Percentiles rank a stretch among this genome's conserved stretches.
Evolutionary conservation across 2,329 filamentous ascomycete genomes (phyloP).

Genomic region (Calonectria honghensis): DNA sequence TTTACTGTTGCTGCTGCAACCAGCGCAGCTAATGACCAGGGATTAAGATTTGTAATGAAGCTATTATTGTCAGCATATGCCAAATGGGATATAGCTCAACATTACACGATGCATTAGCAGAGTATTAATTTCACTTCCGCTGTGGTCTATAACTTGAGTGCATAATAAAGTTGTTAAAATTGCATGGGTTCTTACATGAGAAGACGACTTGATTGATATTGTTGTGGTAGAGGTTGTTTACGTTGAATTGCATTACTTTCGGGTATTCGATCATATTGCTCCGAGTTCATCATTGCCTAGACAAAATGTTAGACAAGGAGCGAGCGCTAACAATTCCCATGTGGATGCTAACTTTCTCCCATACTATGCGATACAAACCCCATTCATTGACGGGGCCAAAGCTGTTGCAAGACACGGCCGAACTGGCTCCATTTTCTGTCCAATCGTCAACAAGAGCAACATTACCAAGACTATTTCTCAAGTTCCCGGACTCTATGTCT

Average conservation of each 20-base stretch:
- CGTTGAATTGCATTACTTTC: background rate
- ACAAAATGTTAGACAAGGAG: background rate
- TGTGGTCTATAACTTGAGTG: background rate
- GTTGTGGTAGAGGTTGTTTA: background rate
- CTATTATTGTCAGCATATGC: background rate
- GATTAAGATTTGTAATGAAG: background rate
- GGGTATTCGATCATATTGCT: too few relatives aligned
- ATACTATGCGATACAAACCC: background rate
- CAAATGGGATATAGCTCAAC: background rate
- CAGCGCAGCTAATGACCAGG: background rate
- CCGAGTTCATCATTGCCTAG: background rate
- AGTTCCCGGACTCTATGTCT: background rate
- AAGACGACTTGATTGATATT: background rate
- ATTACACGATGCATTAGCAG: background rate
- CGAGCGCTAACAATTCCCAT: background rate
- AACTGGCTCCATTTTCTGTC: background rate
- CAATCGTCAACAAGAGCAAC: slow-evolving; percentile 20
- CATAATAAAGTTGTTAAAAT: background rate
- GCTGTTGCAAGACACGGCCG: background rate
- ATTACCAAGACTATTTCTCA: background rate
- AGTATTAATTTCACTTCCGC: background rate
- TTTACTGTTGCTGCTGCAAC: background rate
- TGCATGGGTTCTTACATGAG: background rate
- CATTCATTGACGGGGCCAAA: background rate
- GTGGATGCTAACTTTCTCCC: background rate